Base-by-base conservation (phyloP, 2,329 filamentous ascomycete genomes). In the Periconia macrospinosa region DNA sequence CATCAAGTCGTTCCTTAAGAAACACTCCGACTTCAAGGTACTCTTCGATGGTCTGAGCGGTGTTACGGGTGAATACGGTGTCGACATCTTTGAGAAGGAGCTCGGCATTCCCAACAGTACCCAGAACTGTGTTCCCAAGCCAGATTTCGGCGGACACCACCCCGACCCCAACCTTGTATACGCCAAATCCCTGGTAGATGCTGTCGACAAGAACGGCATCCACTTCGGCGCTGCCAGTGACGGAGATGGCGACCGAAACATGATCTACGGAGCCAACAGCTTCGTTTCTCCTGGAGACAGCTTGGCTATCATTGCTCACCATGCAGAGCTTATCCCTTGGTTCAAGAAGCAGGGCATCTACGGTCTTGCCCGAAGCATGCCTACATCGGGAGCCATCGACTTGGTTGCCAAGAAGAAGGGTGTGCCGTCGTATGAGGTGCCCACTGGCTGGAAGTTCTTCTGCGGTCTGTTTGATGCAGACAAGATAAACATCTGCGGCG, bases 401-500 rank as follows among this genome's bases (percentile, higher is more conserved):
- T 87, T 96, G 15, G 94, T 99, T 41, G 94, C 94, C 65, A 91
- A 96, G 84, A 92, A 91, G 69, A 93, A 97, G 80, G 90, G 90
- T 35, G 84, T 99, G 41, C 81, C 91, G 79, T 89, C 86, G 78
- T 99, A 99, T 79, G 94, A 99, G 78, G 94, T 99, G 1, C 94
- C 94, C 37, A 99, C 94, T 1, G 94, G 94, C 68, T 99, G 94
- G 94, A 97, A 96, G 83, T 96, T 91, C 79, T 99, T 94, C 45
- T 99, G 97, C 73, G 94, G 94, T 57, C 94, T 95, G 41, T 96
- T 92, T 61, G 94, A 95, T 52, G 84, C 97, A 61, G 93, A 99
- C 77, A 99, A 99, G 86, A 99, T 99, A 94, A 97, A 94, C 70
- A 99, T 99, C 74, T 99, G 94, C 72, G 94, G 94, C 54, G 94